Conservation (phyloP, 192 early-diverging fungal genomes). For the Backusella tuberculispora region DNA sequence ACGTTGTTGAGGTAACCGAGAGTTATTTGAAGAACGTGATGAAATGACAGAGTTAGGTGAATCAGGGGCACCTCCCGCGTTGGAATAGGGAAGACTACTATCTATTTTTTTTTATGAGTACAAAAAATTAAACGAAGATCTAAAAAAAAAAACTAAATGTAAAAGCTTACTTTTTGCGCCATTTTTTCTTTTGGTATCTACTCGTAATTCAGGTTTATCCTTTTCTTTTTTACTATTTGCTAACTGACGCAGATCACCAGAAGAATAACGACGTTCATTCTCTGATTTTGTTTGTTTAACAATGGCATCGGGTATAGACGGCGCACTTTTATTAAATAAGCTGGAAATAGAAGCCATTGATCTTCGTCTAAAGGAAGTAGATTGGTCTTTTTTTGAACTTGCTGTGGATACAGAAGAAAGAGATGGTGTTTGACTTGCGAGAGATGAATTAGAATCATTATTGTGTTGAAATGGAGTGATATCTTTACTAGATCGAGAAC, state of each 20-base stretch:
- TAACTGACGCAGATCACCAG: constrained; percentile 35
- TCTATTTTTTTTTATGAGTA: constrained; percentile 8
- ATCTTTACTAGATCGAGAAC: constrained; percentile 22
- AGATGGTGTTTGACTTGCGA: neutral
- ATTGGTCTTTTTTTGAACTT: neutral
- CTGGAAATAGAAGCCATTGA: constrained; percentile 28
- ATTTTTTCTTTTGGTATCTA: constrained; percentile 17
- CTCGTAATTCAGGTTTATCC: constrained; percentile 3
- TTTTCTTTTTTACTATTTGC: constrained; percentile 18
- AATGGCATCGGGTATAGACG: constrained; percentile 10
- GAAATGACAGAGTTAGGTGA: constrained; percentile 32
- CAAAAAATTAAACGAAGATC: neutral
- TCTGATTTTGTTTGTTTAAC: constrained; percentile 5
- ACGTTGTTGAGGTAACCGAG: constrained; percentile 24
- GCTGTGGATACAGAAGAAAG: neutral
- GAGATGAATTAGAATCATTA: constrained; percentile 12
- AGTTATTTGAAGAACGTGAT: constrained; percentile 32
- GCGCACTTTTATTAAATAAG: constrained; percentile 30
- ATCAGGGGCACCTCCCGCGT: constrained; percentile 19
- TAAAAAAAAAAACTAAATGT: neutral
- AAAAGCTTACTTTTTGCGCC: constrained; percentile 1
- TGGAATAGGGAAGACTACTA: neutral
- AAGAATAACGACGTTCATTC: constrained; percentile 30
- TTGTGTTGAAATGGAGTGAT: constrained; percentile 12
- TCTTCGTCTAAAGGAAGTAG: constrained; percentile 31